phyloP scores from a whole-genome alignment of 169 alveolate species.

The Cryptosporidium canis region DNA sequence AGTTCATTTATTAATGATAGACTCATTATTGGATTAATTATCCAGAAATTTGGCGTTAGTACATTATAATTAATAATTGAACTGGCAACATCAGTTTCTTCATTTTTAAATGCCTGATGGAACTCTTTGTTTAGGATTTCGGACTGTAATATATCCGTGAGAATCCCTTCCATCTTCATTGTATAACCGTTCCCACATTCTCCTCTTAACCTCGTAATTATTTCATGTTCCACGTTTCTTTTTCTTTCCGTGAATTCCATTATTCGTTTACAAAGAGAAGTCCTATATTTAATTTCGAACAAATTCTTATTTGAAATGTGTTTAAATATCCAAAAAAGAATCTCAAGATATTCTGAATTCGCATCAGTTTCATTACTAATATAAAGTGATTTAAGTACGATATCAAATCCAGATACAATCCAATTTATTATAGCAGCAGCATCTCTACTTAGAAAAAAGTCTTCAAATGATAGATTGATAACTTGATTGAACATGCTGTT shows the following conservation, averaged over 20 bases:
- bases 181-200: constrained; percentile 70
- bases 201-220: constrained; percentile 15
- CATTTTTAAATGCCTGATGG: neutral
- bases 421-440: neutral
- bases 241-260: constrained; percentile 25
- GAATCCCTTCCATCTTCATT: constrained; percentile 42
- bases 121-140: constrained; percentile 15
- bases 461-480: constrained; percentile 33
- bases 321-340: constrained; percentile 34
- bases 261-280: constrained; percentile 19
- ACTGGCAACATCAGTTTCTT: neutral
- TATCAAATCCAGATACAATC: constrained; percentile 60
- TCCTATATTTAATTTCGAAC: constrained; percentile 47
- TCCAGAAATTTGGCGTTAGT: constrained; percentile 52
- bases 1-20: neutral
- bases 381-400: neutral
- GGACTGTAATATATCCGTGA: constrained; percentile 61
- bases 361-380: neutral
- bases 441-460: constrained; percentile 20
- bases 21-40: neutral
- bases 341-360: neutral
- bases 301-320: constrained; percentile 15
- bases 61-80: neutral
- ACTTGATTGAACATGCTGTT: constrained; percentile 10
- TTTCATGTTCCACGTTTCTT: constrained; percentile 14